These are phyloP conservation scores for Fusarium pilosicola DNA, from an alignment of 2,329 filamentous ascomycete species.

Conservation along the genomic window DNA sequence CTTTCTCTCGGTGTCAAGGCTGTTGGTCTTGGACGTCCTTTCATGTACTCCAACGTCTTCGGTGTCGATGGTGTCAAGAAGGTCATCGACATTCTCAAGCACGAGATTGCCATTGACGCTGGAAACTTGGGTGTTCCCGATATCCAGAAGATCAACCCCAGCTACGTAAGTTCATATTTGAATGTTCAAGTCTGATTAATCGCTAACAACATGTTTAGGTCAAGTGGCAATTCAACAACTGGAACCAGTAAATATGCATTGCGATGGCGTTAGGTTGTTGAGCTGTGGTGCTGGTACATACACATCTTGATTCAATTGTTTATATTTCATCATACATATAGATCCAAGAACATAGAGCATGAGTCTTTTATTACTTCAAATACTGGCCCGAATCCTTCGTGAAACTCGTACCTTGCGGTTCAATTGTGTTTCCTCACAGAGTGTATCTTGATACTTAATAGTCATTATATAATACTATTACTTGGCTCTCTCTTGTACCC, in stretches of 20 bases:
- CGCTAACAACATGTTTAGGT: conserved; percentile 20
- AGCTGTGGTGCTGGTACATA: conserved; percentile 31
- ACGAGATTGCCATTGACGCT: conserved; percentile 58
- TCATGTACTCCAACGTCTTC: conserved; percentile 64
- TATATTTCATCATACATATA: conserved; percentile 24
- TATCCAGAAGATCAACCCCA: conserved; percentile 48
- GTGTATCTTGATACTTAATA: not conserved
- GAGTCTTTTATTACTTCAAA: not conserved
- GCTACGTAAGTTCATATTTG: conserved; percentile 33
- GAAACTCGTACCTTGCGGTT: not conserved
- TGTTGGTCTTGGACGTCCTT: conserved; percentile 59
- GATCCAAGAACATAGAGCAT: conserved; percentile 5
- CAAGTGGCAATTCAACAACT: conserved; percentile 42
- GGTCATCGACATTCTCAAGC: conserved; percentile 57
- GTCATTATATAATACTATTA: not conserved
- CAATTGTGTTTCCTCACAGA: not conserved
- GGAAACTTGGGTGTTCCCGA: conserved; percentile 55
- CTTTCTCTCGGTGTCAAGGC: conserved; percentile 56
- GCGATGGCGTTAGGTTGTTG: not conserved
- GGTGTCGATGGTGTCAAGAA: conserved; percentile 60
- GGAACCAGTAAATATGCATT: conserved; percentile 33
- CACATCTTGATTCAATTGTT: conserved; percentile 27
- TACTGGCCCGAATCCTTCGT: not conserved
- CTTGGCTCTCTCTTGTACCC: not conserved
- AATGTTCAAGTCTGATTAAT: not conserved